Evolutionary conservation across 1,139 yeast genomes (phyloP), one percentile per base, ranked within the genome.

Genomic region (Entelexis sorbosivorans): DNA sequence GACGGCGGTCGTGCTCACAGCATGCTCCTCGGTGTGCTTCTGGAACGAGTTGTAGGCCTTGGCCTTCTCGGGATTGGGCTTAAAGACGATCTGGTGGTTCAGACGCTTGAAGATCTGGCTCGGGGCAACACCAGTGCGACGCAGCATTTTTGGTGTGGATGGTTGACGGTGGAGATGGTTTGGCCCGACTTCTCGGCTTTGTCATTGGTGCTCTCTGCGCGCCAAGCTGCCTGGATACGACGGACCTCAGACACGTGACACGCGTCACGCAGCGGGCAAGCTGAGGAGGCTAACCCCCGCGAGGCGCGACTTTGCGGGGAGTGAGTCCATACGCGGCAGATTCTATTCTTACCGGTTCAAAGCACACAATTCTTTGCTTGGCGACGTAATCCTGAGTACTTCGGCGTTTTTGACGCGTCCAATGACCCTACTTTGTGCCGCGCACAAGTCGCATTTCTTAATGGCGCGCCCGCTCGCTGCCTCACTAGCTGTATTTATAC

Each of bases 1-100:
- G 63, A 82, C 73, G 51, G 72, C 70, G 60, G 94, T 76, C 59
- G 95, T 81, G 59, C 77, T 75, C 59, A 70, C 75, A 53, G 95
- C 88, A 72, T 91, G 97, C 65, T 81, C 81, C 62, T 73, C 75
- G 64, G 86, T 78, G 62, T 82, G 87, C 62, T 78, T 70, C 51
- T 71, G 52, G 48, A 66, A 64, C 54, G 73, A 69, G 60, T 67
- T 68, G 69, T 72, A 80, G 34, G 73, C 79, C 61, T 73, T 68
- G 56, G 78, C 85, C 61, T 79, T 79, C 53, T 70, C 75, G 49
- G 72, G 63, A 63, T 77, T 70, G 55, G 77, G 63, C 52, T 67
- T 57, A 57, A 61, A 60, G 54, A 64, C 60, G 61, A 64, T 64
- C 32, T 70, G 71, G 62, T 68, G 68, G 63, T 68, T 63, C 51